phyloP scores from a whole-genome alignment of 2,329 filamentous ascomycete genomes.

The Cercospora sp. region DNA sequence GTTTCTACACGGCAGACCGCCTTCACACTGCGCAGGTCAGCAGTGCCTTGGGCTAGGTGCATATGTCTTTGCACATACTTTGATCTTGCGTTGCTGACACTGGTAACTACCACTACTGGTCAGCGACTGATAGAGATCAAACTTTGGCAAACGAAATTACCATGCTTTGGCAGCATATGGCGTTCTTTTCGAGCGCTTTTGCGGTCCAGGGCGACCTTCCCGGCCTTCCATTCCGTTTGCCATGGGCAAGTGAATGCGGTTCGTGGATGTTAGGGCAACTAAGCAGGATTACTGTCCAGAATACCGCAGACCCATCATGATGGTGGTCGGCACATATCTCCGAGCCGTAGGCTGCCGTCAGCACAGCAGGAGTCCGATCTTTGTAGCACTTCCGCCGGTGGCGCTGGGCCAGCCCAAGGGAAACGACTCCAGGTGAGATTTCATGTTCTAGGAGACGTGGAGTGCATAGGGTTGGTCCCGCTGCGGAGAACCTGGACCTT shows the following conservation, averaged over 20 bases:
- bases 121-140: not conserved
- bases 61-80: not conserved
- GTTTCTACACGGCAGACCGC: not conserved
- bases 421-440: not conserved
- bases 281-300: not conserved
- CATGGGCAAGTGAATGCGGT: not conserved
- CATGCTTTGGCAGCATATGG: not conserved
- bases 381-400: not conserved
- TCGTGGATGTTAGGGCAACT: not conserved
- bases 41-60: not conserved
- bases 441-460: not conserved
- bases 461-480: not conserved
- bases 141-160: not conserved
- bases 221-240: not conserved
- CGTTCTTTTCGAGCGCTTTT: not conserved
- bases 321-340: not conserved
- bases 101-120: not conserved
- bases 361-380: not conserved
- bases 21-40: not conserved
- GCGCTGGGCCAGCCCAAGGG: not conserved
- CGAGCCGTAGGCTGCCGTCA: not conserved
- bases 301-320: not conserved
- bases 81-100: not conserved
- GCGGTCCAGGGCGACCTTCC: not conserved
- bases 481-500: not conserved